Conservation (phyloP, 768 basidiomycete genomes). For the Lactarius sp. region DNA sequence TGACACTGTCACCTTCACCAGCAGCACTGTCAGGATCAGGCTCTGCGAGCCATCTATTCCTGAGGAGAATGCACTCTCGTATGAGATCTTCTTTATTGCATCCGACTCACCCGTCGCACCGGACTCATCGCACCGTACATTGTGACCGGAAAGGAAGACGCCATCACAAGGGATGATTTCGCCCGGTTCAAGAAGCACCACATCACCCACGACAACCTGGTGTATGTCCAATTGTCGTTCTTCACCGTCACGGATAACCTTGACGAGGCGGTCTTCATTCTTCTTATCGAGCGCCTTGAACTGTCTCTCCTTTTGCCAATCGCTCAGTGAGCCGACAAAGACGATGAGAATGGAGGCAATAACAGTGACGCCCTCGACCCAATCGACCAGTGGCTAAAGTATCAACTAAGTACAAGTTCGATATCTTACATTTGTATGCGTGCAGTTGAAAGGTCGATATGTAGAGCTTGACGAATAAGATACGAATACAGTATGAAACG, state of each 20-base stretch:
- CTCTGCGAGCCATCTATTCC: constrained; percentile 29
- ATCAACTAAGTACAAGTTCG: constrained; percentile 30
- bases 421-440: constrained; percentile 33
- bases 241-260: constrained; percentile 42
- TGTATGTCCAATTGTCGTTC: constrained; percentile 36
- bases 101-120: constrained; percentile 97
- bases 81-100: constrained; percentile 83
- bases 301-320: constrained; percentile 98
- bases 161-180: constrained; percentile 97
- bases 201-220: constrained; percentile 68
- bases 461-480: constrained; percentile 27
- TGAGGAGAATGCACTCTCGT: constrained; percentile 59
- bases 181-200: constrained; percentile 67
- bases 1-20: constrained; percentile 26
- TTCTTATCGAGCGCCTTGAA: constrained; percentile 90
- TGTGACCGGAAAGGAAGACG: constrained; percentile 87
- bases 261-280: constrained; percentile 90
- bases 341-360: constrained; percentile 73
- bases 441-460: constrained; percentile 25
- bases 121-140: constrained; percentile 93
- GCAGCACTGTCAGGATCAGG: neutral
- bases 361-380: constrained; percentile 92
- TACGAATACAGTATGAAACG: constrained; percentile 18
- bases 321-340: constrained; percentile 89
- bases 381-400: constrained; percentile 71